Evolutionary conservation across 306 rosid species (phyloP).

Genomic region (Castanospermum australe): DNA sequence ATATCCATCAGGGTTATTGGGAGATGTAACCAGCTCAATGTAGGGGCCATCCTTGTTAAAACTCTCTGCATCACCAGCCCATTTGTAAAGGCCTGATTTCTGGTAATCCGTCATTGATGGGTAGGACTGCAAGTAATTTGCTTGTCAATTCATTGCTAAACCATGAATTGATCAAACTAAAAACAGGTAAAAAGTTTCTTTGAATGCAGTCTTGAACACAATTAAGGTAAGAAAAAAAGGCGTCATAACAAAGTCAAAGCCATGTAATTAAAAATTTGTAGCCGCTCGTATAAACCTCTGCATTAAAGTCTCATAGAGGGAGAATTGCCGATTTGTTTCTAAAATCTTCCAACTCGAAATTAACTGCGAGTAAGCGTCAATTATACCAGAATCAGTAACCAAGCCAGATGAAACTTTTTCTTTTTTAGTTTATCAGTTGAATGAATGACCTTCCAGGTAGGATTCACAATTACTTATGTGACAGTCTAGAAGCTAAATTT

Average conservation of each 20-base stretch:
- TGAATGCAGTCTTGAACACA: not conserved
- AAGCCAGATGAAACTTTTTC: not conserved
- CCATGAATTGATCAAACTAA: not conserved
- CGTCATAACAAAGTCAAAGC: too few species aligned
- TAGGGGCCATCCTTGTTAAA: conserved; percentile 61
- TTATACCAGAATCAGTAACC: not conserved
- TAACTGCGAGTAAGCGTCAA: not conserved
- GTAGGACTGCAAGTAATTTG: conserved; percentile 61
- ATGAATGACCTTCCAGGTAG: not conserved
- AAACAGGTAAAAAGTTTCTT: not conserved
- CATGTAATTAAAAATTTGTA: not conserved
- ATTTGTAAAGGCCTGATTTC: conserved; percentile 79
- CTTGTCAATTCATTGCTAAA: not conserved
- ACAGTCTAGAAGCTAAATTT: not conserved
- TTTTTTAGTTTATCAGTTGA: not conserved
- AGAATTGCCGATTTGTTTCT: not conserved
- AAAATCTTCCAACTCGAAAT: not conserved
- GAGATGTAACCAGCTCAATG: conserved; percentile 85
- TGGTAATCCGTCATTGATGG: conserved; percentile 73
- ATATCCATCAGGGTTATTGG: conserved; percentile 89
- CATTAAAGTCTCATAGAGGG: not conserved
- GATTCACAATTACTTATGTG: not conserved
- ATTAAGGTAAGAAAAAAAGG: too few species aligned
- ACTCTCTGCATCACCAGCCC: conserved; percentile 76
- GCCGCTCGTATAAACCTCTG: not conserved